A percentile compares a stretch with the other conserved stretches of the same genome.
Conservation (phyloP, 2,329 filamentous ascomycete genomes). For the Mariannaea elegans region DNA sequence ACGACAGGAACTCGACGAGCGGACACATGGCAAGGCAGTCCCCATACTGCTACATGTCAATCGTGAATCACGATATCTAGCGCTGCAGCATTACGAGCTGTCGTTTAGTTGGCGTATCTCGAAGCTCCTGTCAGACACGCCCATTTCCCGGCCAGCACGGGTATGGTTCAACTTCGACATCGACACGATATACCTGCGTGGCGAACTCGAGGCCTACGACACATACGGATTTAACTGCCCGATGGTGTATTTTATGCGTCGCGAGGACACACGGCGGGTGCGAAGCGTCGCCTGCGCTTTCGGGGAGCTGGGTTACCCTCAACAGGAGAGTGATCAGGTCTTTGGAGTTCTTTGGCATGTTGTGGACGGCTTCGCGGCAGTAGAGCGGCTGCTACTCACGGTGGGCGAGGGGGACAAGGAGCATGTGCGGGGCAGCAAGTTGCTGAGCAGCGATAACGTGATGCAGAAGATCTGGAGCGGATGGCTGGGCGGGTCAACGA, state of each 20-base stretch:
- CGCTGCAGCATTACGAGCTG: constrained; percentile 54
- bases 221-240: constrained; percentile 57
- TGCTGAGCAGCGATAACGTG: constrained; percentile 46
- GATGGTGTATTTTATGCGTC: constrained; percentile 57
- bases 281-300: constrained; percentile 55
- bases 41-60: constrained; percentile 56
- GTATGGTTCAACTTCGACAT: constrained; percentile 59
- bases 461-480: constrained; percentile 60
- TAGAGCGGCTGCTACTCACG: constrained; percentile 50
- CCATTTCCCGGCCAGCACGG: constrained; percentile 46
- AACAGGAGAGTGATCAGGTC: constrained; percentile 54
- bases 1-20: constrained; percentile 39
- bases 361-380: constrained; percentile 53
- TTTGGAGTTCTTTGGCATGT: constrained; percentile 59
- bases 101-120: constrained; percentile 59
- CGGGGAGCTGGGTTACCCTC: constrained; percentile 53
- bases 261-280: constrained; percentile 55
- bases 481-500: constrained; percentile 53
- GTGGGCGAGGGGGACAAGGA: constrained; percentile 51
- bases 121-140: constrained; percentile 47
- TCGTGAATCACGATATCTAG: constrained; percentile 54
- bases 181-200: constrained; percentile 58
- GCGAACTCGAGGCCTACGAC: constrained; percentile 59
- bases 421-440: constrained; percentile 41
- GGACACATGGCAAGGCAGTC: constrained; percentile 37